phyloP scores from a whole-genome alignment of 2,329 filamentous ascomycete genomes.

The Macrophomina phaseolina region DNA sequence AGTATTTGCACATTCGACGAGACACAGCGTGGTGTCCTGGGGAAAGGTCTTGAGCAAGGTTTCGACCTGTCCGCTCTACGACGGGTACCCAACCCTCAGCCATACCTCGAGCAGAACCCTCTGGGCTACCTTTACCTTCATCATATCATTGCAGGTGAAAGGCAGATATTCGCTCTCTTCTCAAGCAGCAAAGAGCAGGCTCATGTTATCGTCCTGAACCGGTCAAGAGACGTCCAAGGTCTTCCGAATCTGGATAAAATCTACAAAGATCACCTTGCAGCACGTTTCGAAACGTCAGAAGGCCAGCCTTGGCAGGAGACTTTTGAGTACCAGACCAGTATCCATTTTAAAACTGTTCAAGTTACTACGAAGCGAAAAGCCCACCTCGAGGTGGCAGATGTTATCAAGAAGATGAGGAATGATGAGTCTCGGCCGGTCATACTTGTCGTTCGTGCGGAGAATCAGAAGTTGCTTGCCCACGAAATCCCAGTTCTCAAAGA shows the following conservation, averaged over 20 bases:
- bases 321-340: constrained; percentile 83
- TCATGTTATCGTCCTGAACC: constrained; percentile 86
- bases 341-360: constrained; percentile 85
- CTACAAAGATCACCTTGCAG: constrained; percentile 76
- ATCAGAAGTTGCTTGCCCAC: constrained; percentile 78
- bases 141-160: constrained; percentile 87
- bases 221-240: constrained; percentile 78
- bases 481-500: constrained; percentile 85
- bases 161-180: constrained; percentile 92
- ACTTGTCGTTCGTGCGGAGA: constrained; percentile 89
- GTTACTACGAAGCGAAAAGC: constrained; percentile 90
- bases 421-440: constrained; percentile 82
- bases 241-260: constrained; percentile 90
- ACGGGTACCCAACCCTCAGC: constrained; percentile 67
- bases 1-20: constrained; percentile 94
- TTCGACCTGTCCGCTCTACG: constrained; percentile 84
- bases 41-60: constrained; percentile 89
- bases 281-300: constrained; percentile 68
- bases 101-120: constrained; percentile 76
- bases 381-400: constrained; percentile 83
- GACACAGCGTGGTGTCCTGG: constrained; percentile 84
- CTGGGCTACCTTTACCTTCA: constrained; percentile 91
- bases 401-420: constrained; percentile 87
- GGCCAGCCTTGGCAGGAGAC: constrained; percentile 78
- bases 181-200: constrained; percentile 81